These are phyloP conservation scores for Diaporthe capsici DNA, from an alignment of 2,329 filamentous ascomycete genomes.

Conservation along the genomic window DNA sequence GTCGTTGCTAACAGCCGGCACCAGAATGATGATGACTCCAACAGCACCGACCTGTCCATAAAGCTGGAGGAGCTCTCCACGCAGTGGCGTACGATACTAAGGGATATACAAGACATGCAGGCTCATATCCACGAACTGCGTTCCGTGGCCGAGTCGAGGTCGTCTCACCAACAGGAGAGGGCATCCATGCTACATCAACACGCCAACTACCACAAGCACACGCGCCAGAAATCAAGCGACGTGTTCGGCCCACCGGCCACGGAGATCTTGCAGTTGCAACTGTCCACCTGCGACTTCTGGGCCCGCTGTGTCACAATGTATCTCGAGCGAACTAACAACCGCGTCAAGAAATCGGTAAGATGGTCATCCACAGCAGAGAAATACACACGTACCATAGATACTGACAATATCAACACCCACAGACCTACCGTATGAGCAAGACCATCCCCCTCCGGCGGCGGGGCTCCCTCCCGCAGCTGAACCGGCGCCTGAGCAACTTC, in stretches of 20 bases:
- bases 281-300: conserved; percentile 42
- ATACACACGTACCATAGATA: too few relatives aligned
- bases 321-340: conserved; percentile 37
- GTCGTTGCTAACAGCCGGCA: neutral
- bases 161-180: neutral
- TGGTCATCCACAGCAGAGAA: neutral
- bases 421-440: conserved; percentile 40
- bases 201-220: conserved; percentile 31
- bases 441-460: conserved; percentile 39
- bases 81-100: conserved; percentile 39
- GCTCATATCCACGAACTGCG: conserved; percentile 38
- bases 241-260: conserved; percentile 38
- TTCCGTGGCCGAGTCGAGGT: conserved; percentile 26
- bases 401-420: neutral
- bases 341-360: conserved; percentile 37
- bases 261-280: conserved; percentile 40
- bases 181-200: neutral
- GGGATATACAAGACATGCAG: conserved; percentile 33
- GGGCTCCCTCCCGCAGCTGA: conserved; percentile 40
- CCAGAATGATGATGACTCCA: conserved; percentile 38
- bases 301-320: conserved; percentile 41
- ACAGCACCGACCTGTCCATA: conserved; percentile 37
- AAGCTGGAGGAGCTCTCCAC: conserved; percentile 37
- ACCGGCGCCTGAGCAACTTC: conserved; percentile 39
- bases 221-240: conserved; percentile 40